A percentile compares a stretch with the other conserved stretches of the same genome.
These are phyloP conservation scores for Gamarada debralockiae DNA, from an alignment of 495 filamentous ascomycete species.

Conservation along the genomic window DNA sequence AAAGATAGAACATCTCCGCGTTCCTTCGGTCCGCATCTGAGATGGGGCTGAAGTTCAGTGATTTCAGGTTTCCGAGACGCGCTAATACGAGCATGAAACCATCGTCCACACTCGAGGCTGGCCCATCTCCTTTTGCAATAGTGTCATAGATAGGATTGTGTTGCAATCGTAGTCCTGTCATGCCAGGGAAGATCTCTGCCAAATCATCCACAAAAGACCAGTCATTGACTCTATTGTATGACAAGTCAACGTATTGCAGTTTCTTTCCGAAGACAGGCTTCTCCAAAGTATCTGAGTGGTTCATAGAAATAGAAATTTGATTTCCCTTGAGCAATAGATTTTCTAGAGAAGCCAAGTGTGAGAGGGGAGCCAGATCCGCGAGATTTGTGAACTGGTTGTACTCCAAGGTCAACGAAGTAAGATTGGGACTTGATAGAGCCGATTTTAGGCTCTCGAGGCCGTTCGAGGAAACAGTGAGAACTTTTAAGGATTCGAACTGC, in stretches of 20 bases:
- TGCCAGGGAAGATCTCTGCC: conserved; percentile 60
- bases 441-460: conserved; percentile 11
- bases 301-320: conserved; percentile 34
- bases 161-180: conserved; percentile 68
- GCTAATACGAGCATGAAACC: conserved; percentile 84
- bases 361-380: conserved; percentile 51
- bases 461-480: conserved; percentile 56
- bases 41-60: conserved; percentile 77
- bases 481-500: conserved; percentile 57
- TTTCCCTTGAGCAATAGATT: conserved; percentile 59
- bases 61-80: conserved; percentile 61
- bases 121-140: conserved; percentile 35
- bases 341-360: conserved; percentile 54
- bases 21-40: conserved; percentile 69
- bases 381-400: conserved; percentile 67
- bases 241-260: conserved; percentile 69
- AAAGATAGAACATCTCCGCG: conserved; percentile 90
- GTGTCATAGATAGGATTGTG: conserved; percentile 78
- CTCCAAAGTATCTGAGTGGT: conserved; percentile 31
- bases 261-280: conserved; percentile 6
- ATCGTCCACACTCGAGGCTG: conserved; percentile 53
- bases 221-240: conserved; percentile 67
- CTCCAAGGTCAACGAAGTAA: conserved; percentile 64
- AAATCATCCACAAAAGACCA: conserved; percentile 72
- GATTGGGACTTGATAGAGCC: conserved; percentile 34